Evolutionary conservation across 2,329 filamentous ascomycete genomes (phyloP), one percentile per base, ranked within the genome.

Genomic region (Cladophialophora yegresii): DNA sequence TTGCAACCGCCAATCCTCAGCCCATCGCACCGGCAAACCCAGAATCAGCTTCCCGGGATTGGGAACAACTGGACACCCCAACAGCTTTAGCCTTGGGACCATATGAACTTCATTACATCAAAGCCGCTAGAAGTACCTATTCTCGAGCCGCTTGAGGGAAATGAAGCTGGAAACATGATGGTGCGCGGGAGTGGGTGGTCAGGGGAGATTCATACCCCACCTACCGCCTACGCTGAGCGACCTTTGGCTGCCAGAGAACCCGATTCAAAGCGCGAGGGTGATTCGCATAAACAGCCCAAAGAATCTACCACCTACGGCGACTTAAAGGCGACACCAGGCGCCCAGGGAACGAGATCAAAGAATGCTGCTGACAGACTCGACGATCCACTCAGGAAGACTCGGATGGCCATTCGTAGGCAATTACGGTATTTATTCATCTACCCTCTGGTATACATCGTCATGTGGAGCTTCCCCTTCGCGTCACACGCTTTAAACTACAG

Each of bases 351-450:
- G 12, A 40, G 13, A 13, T 28, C 57, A n/a, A 6, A 7, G 20
- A 51, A 49, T 5, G 33, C 20, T 23, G 22, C 43, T 33, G 47
- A 36, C n/a, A 26, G 49, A 26, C 9, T 22, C 8, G 61, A 50
- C 16, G 70, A 71, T 40, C 68, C 66, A 12, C 58, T 72, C 2
- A 71, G 75, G 54, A 74, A 78, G 70, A 74, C 82, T 8, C 82
- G 86, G 12, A 78, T 82, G 16, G 84, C 83, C 63, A 87, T 90
- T 64, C 83, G 84, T 51, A 84, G 87, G 9, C 89, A 92, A 71
- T 81, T 92, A 1, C 84, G 88, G 33, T 83, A 89, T 32, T 81
- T 92, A 20, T 91, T 93, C 76, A 85, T 92, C 54, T 93, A 93
- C 73, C 90, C 90, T 0, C 73, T 88, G 20, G 83, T 89, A 3